Evolutionary conservation across 345 rosid genomes (phyloP), one percentile per base, ranked within the genome.

Genomic region (Eucalyptus guilfoylei): DNA sequence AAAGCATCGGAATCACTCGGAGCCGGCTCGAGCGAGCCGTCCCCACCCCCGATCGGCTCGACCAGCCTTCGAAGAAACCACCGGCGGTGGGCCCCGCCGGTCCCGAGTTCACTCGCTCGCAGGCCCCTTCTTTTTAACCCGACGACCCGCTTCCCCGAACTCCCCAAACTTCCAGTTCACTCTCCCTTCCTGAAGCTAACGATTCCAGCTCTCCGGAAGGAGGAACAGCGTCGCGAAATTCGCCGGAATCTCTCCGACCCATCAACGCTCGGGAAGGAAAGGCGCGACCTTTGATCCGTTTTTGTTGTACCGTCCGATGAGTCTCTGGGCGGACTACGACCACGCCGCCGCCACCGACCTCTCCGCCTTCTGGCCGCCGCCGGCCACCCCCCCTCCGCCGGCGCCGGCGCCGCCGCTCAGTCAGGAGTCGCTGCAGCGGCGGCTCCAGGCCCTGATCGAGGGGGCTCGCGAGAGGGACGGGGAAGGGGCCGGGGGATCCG

Each of bases 361-460:
- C 30, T 21, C 47, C 47, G 15, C 47, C 85, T 76, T 76, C 85
- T 76, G 85, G 85, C 47, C 85, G 15, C 32, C 32, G 67, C 67
- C 26, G 76, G 76, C 40, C 23, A 67, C 40, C 19, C 42, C 80
- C 4, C 24, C 23, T 23, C 45, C 47, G 47, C 28, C 83, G 83
- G 47, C 83, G 47, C 44, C 45, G 44, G 15, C 47, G 85, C 30
- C 85, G 85, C 88, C 92, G 9, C 93, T 96, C 64, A 96, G 90
- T 48, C 97, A 95, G 52, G 98, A 97, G 26, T 91, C 94, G 55
- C 96, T 97, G 83, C 98, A 96, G 89, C 96, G 96, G 88, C 92
- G 97, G 12, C 99, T 97, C 55, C 99, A 94, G 91, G 91, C 95
- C 80, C 87, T 97, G 58, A 95, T 95, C 52, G 98, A 97, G 76